Conservation (phyloP, 2,329 filamentous ascomycete species). For the Aspergillus candidus region DNA sequence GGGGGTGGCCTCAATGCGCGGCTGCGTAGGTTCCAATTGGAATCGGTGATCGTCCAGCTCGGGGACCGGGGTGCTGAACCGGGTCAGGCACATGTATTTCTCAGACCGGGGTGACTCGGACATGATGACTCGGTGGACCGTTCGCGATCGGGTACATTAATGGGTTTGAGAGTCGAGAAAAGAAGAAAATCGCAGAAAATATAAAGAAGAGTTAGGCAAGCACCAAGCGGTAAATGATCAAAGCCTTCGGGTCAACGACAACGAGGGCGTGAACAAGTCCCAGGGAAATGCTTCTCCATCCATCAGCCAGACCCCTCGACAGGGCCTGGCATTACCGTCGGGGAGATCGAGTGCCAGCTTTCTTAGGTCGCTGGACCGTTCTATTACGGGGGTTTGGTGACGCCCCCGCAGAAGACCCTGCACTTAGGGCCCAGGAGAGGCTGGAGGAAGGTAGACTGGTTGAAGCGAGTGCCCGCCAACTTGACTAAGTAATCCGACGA, state of each 20-base stretch:
- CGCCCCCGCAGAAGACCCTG: constrained; percentile 94
- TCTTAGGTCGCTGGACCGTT: constrained; percentile 31
- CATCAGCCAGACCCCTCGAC: constrained; percentile 39
- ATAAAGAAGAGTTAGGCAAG: too few relatives aligned
- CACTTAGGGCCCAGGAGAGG: constrained; percentile 87
- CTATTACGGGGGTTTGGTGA: constrained; percentile 97
- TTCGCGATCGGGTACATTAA: not conserved
- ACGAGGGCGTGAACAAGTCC: constrained; percentile 21
- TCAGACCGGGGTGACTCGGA: constrained; percentile 60
- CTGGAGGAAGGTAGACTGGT: constrained; percentile 68
- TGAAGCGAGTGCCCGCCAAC: constrained; percentile 79
- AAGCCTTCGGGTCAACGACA: constrained; percentile 10
- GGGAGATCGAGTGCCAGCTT: constrained; percentile 32
- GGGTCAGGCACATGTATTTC: constrained; percentile 50
- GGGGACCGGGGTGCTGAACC: constrained; percentile 58
- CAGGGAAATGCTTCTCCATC: constrained; percentile 30
- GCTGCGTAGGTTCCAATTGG: constrained; percentile 31
- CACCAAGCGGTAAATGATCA: not conserved
- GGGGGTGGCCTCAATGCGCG: constrained; percentile 30
- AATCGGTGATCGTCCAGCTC: constrained; percentile 79
- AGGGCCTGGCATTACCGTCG: constrained; percentile 37
- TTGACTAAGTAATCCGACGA: constrained; percentile 60
- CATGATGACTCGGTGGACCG: constrained; percentile 25
- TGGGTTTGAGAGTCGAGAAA: too few relatives aligned
- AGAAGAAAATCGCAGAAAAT: not conserved